Conservation (phyloP, 164 flowering plant species). For the Saururus chinensis region DNA sequence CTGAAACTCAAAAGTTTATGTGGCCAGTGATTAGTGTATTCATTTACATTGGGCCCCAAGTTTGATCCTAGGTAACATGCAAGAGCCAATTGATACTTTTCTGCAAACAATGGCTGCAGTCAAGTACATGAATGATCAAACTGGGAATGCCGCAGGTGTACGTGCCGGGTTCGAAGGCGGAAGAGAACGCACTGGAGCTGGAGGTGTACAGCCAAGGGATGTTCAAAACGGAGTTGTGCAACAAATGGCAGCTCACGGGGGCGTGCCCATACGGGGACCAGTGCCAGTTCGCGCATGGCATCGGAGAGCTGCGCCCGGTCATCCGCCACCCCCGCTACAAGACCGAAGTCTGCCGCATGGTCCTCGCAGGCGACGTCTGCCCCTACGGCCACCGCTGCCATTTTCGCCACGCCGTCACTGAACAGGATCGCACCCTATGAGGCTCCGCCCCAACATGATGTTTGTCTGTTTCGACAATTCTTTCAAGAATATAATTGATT, state of each 20-base stretch:
- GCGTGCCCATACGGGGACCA: constrained; percentile 69
- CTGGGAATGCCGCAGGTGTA: constrained; percentile 31
- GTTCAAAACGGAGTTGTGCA: constrained; percentile 88
- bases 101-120: too few relatives aligned
- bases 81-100: too few relatives aligned
- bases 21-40: too few relatives aligned
- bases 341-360: constrained; percentile 91
- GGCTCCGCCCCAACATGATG: not conserved
- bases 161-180: constrained; percentile 39
- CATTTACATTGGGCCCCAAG: too few relatives aligned
- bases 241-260: constrained; percentile 89
- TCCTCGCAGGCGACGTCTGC: constrained; percentile 60
- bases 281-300: constrained; percentile 91
- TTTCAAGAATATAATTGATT: not conserved
- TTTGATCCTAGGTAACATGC: too few relatives aligned
- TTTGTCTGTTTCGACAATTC: not conserved
- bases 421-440: constrained; percentile 31
- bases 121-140: not conserved
- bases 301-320: constrained; percentile 81
- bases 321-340: constrained; percentile 95
- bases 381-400: constrained; percentile 97
- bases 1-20: too few relatives aligned
- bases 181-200: constrained; percentile 48
- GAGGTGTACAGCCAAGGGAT: constrained; percentile 84
- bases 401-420: constrained; percentile 79